Percentiles rank a stretch among this genome's conserved stretches.
Conservation (phyloP, 2,329 filamentous ascomycete species). For the Diaporthe sp. region DNA sequence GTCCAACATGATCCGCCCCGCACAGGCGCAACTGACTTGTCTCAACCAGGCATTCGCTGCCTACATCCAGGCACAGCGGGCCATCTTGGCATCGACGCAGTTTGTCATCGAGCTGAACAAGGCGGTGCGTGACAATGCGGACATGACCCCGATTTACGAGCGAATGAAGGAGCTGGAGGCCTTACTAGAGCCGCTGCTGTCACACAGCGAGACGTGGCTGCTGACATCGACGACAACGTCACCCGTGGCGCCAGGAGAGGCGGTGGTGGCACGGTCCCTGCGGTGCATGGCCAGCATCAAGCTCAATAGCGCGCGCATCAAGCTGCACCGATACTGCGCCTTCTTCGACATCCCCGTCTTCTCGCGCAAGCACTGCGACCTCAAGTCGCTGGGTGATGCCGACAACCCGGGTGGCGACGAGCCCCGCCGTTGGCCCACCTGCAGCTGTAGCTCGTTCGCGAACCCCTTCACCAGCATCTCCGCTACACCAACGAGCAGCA, state of each 20-base stretch:
- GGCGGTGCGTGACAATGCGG: constrained; percentile 45
- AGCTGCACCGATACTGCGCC: constrained; percentile 62
- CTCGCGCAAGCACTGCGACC: constrained; percentile 59
- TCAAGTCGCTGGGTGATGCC: constrained; percentile 45
- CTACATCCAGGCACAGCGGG: constrained; percentile 59
- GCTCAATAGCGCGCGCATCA: constrained; percentile 62
- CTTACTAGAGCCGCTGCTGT: constrained; percentile 49
- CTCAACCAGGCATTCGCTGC: constrained; percentile 51
- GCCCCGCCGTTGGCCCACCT: constrained; percentile 46
- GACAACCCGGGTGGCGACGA: constrained; percentile 42
- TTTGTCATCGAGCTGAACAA: constrained; percentile 60
- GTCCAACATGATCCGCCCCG: too few relatives aligned
- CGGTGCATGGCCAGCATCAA: constrained; percentile 61
- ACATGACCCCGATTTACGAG: constrained; percentile 52
- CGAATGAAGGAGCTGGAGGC: constrained; percentile 54
- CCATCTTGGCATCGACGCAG: constrained; percentile 57
- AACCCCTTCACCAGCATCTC: constrained; percentile 42
- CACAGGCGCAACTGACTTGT: neutral
- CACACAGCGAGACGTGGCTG: constrained; percentile 49
- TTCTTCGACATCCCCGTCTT: constrained; percentile 63
- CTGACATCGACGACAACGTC: constrained; percentile 47
- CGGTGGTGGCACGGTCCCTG: constrained; percentile 54
- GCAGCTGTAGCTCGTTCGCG: constrained; percentile 46
- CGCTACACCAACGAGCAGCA: neutral
- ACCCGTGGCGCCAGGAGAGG: constrained; percentile 51